These are phyloP conservation scores for Hyphodiscus hymeniophilus DNA, from an alignment of 495 filamentous ascomycete species.

Conservation along the genomic window DNA sequence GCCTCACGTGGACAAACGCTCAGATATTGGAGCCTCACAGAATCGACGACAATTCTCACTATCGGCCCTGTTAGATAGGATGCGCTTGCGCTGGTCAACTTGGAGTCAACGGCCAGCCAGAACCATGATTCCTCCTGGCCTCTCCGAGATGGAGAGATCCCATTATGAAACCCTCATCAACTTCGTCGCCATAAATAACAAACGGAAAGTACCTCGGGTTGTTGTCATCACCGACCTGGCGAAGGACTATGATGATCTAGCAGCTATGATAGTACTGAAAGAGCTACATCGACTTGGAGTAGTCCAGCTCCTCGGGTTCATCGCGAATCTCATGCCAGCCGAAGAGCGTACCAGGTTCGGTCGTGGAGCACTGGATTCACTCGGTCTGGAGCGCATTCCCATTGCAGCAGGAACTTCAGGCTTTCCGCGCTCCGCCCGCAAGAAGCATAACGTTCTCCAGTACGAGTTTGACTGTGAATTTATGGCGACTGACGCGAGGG, in stretches of 20 bases:
- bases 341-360: slow-evolving; percentile 11
- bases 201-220: not conserved
- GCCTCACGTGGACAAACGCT: too few relatives aligned
- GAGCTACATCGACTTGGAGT: slow-evolving; percentile 9
- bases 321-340: slow-evolving; percentile 18
- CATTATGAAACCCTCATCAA: too few relatives aligned
- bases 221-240: slow-evolving; percentile 7
- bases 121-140: too few relatives aligned
- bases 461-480: slow-evolving; percentile 17
- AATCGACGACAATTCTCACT: too few relatives aligned
- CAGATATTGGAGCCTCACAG: too few relatives aligned
- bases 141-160: too few relatives aligned
- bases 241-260: slow-evolving; percentile 5
- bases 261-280: slow-evolving; percentile 4
- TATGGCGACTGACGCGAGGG: slow-evolving; percentile 4
- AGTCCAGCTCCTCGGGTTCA: slow-evolving; percentile 14
- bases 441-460: not conserved
- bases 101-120: too few relatives aligned
- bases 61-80: too few relatives aligned
- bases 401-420: slow-evolving; percentile 13
- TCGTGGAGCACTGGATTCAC: slow-evolving; percentile 17
- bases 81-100: too few relatives aligned
- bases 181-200: too few relatives aligned
- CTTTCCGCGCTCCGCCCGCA: not conserved
- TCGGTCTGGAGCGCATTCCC: slow-evolving; percentile 11